These are phyloP conservation scores for Exutisphaerella laricina DNA, from an alignment of 2,329 filamentous ascomycete species.

Conservation along the genomic window DNA sequence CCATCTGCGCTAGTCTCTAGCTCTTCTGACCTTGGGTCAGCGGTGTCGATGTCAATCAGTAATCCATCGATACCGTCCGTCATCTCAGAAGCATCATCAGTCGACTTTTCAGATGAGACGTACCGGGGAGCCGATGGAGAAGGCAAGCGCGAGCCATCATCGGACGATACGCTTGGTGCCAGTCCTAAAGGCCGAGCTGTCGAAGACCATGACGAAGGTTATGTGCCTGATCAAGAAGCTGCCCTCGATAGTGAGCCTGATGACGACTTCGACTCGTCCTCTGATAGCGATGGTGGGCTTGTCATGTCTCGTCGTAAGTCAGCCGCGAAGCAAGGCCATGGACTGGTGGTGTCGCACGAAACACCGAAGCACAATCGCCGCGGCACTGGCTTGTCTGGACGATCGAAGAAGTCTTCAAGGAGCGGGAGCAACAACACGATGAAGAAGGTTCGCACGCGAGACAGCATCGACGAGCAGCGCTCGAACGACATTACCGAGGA, in stretches of 20 bases:
- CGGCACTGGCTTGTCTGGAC: conserved; percentile 28
- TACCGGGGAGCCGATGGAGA: conserved; percentile 30
- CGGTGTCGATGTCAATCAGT: conserved; percentile 46
- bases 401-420: conserved; percentile 39
- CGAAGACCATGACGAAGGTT: conserved; percentile 30
- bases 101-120: conserved; percentile 31
- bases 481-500: conserved; percentile 23
- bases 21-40: conserved; percentile 45
- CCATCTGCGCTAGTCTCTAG: conserved; percentile 36
- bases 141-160: conserved; percentile 34
- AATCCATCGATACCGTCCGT: conserved; percentile 49
- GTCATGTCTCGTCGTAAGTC: conserved; percentile 34
- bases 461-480: conserved; percentile 23
- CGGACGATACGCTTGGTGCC: conserved; percentile 34
- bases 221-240: conserved; percentile 29
- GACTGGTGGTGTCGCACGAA: conserved; percentile 5
- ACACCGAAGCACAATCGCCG: conserved; percentile 24
- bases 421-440: conserved; percentile 48
- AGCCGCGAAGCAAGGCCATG: conserved; percentile 20
- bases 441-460: conserved; percentile 41
- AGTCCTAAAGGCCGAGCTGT: conserved; percentile 19
- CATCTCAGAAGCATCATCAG: conserved; percentile 44
- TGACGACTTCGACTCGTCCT: conserved; percentile 37
- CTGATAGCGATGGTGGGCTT: conserved; percentile 36
- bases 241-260: conserved; percentile 39